Evolutionary conservation across 495 filamentous ascomycete species (phyloP), one percentile per base, ranked within the genome.

Genomic region (Penicillium alfredii): DNA sequence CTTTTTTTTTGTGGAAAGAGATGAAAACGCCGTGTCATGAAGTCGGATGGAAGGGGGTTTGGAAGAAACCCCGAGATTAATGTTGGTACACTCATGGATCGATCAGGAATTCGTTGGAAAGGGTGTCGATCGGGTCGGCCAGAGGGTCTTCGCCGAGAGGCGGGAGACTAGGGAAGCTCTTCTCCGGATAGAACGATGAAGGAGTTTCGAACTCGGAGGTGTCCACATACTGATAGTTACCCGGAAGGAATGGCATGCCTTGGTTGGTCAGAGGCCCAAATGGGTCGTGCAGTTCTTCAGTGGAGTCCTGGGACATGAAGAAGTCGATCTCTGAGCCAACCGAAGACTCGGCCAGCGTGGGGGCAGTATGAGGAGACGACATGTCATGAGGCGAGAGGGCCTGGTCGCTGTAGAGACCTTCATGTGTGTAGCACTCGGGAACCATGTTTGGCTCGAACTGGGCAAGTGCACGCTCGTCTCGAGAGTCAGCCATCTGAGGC

Each of bases 241-340:
- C 11, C 6, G 63, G 56, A 38, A 64, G 67, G 11, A 48, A 33
- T 27, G 51, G 45, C 44, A 63, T 42, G 6, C 51, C 47, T 6
- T 53, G 43, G 25, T 55, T 55, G 18, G 48, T 47, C 8, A 68
- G 41, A 11, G 44, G 45, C 10, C 41, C 44, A 16, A 64, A 60
- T 17, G 64, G 59, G 17, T 63, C 46, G 26, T 61, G 58, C 27
- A 65, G 48, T 3, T 49, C 50, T 5, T 62, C 51, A 3, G 59
- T 54, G 12, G 61, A 35, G 38, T 63, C 63, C 40, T 64, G 57
- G 24, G 49, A 63, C 44, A 71, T 67, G 44, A 68, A 71, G 18
- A 67, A 55, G 43, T 68, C 66, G n/a, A 71, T 63, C 25, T 71
- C 64, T 1, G 66, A 66, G 17, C 58, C 58, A 13, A 61, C 48